A percentile compares a stretch with the other conserved stretches of the same genome.
Conservation (phyloP, 2,329 filamentous ascomycete genomes). For the Epichloe sibirici region DNA sequence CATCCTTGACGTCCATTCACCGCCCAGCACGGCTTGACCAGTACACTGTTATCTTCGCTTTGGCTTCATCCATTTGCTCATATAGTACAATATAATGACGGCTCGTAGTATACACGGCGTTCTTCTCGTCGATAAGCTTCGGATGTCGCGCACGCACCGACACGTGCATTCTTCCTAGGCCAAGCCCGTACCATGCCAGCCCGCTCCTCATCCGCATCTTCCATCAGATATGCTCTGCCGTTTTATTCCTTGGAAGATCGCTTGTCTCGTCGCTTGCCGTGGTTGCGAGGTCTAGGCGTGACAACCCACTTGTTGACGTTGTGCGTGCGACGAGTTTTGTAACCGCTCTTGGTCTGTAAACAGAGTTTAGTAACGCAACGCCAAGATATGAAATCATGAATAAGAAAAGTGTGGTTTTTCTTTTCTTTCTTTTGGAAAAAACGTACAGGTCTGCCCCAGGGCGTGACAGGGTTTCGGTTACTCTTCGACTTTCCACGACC, state of each 20-base stretch:
- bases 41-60: background rate
- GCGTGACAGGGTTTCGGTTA: slow-evolving; percentile 87
- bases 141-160: background rate
- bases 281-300: slow-evolving; percentile 69
- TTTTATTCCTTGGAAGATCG: slow-evolving; percentile 23
- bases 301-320: slow-evolving; percentile 92
- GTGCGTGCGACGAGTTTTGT: slow-evolving; percentile 80
- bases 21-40: background rate
- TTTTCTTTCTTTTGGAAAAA: too few species aligned
- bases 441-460: slow-evolving; percentile 90
- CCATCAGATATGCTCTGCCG: background rate
- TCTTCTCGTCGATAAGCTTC: too few species aligned
- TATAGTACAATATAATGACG: slow-evolving; percentile 3
- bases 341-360: slow-evolving; percentile 62
- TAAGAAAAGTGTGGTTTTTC: too few species aligned
- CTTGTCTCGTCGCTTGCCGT: slow-evolving; percentile 74
- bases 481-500: slow-evolving; percentile 99
- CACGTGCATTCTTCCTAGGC: background rate
- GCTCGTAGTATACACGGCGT: slow-evolving; percentile 1
- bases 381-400: too few species aligned
- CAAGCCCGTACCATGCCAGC: too few species aligned
- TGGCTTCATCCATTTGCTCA: background rate
- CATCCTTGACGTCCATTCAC: too few species aligned
- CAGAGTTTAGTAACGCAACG: background rate
- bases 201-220: too few species aligned